Percentiles rank a stretch among this genome's conserved stretches.
Conservation (phyloP, 1,284 basidiomycete genomes). For the Heterobasidion occidentale region DNA sequence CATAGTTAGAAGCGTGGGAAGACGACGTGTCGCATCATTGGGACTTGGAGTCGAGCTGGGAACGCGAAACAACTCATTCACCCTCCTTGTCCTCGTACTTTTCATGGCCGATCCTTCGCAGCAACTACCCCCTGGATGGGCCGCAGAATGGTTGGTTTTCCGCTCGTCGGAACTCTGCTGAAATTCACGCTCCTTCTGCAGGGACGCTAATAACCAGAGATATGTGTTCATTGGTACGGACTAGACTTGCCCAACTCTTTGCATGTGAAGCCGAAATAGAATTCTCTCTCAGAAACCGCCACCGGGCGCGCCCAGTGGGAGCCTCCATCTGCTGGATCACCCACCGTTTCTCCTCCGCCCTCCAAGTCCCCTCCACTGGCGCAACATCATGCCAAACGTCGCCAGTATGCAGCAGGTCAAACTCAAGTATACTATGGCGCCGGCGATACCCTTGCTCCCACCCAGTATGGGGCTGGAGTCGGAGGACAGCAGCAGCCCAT, state of each 20-base stretch:
- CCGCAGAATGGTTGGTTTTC: slow-evolving; percentile 68
- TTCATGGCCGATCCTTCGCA: slow-evolving; percentile 60
- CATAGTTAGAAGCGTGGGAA: neutral
- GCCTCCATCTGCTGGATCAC: slow-evolving; percentile 29
- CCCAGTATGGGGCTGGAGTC: slow-evolving; percentile 27
- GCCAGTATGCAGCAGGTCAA: slow-evolving; percentile 87
- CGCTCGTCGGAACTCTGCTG: slow-evolving; percentile 7
- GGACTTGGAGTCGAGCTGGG: neutral
- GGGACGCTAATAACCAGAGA: slow-evolving; percentile 76
- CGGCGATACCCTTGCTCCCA: slow-evolving; percentile 32
- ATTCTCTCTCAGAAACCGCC: slow-evolving; percentile 31
- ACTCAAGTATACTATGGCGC: slow-evolving; percentile 79
- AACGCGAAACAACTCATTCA: neutral
- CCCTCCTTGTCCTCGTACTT: slow-evolving; percentile 1
- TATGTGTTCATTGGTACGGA: slow-evolving; percentile 79
- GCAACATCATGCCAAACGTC: slow-evolving; percentile 49
- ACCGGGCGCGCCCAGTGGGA: slow-evolving; percentile 66
- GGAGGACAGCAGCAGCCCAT: slow-evolving; percentile 15
- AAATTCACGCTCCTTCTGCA: slow-evolving; percentile 23
- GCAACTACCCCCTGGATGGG: slow-evolving; percentile 84
- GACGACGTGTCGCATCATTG: neutral
- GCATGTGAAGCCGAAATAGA: neutral
- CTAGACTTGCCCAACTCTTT: neutral
- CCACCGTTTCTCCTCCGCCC: slow-evolving; percentile 25
- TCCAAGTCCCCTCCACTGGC: slow-evolving; percentile 32